Percentiles rank a stretch among this genome's conserved stretches.
phyloP scores from a whole-genome alignment of 331 rosid genomes.

The Telfairia occidentalis region DNA sequence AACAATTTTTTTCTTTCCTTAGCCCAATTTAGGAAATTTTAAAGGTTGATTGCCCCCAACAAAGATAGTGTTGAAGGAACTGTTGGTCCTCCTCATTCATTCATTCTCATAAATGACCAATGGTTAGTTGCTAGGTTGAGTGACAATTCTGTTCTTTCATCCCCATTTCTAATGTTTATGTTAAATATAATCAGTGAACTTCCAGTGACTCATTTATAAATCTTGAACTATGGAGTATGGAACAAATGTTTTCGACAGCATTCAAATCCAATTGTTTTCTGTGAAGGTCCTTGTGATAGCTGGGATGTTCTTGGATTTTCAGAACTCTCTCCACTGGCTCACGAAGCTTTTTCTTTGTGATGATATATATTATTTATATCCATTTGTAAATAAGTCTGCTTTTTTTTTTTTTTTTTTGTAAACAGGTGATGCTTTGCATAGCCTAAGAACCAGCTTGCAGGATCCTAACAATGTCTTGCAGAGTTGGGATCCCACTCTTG shows the following conservation, averaged over 20 bases:
- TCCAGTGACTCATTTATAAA: not conserved
- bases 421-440: conserved; percentile 94
- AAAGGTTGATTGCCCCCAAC: not conserved
- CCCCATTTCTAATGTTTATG: not conserved
- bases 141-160: not conserved
- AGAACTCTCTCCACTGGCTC: not conserved
- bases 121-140: not conserved
- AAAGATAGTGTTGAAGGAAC: not conserved
- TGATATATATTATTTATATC: not conserved
- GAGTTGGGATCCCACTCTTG: conserved; percentile 99
- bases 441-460: conserved; percentile 63
- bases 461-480: conserved; percentile 93
- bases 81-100: not conserved
- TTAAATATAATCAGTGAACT: not conserved
- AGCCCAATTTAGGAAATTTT: not conserved
- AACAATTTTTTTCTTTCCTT: not conserved
- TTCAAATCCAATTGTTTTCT: not conserved
- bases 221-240: not conserved
- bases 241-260: not conserved
- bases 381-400: conserved; percentile 13
- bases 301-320: not conserved
- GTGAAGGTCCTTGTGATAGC: not conserved
- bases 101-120: not conserved
- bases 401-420: conserved; percentile 13
- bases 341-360: not conserved